These are phyloP conservation scores for Vitellaria paradoxa DNA, from an alignment of 179 eudicot species.

Conservation along the genomic window DNA sequence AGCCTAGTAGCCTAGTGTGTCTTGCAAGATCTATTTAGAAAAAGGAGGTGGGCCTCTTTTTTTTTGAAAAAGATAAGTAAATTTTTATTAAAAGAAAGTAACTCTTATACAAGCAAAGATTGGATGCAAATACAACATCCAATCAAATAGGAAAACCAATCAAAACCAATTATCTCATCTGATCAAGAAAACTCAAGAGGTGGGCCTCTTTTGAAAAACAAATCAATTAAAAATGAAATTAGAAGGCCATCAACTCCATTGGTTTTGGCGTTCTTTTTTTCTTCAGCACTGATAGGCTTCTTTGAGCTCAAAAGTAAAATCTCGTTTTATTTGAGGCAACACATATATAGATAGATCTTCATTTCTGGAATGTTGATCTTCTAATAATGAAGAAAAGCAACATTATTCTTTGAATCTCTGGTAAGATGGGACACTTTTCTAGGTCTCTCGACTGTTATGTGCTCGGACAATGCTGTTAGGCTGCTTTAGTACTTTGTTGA, in stretches of 20 bases:
- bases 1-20: not conserved
- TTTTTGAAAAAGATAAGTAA: no score
- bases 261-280: not conserved
- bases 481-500: not conserved
- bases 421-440: not conserved
- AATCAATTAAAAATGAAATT: no score
- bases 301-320: not conserved
- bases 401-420: not conserved
- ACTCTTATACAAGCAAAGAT: no score
- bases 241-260: not conserved
- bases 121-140: no score
- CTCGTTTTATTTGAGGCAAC: not conserved
- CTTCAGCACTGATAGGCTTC: no score
- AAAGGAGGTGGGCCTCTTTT: not conserved
- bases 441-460: not conserved
- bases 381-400: not conserved
- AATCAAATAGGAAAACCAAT: no score
- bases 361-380: not conserved
- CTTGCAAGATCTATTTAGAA: not conserved
- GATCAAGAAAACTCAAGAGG: no score
- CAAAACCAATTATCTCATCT: no score
- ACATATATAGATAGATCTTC: no score
- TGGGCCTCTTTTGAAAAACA: not conserved
- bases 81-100: no score
- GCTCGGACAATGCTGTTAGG: not conserved